These are phyloP conservation scores for Cladosporium austrohemisphaericum DNA, from an alignment of 2,329 filamentous ascomycete species.

Conservation along the genomic window DNA sequence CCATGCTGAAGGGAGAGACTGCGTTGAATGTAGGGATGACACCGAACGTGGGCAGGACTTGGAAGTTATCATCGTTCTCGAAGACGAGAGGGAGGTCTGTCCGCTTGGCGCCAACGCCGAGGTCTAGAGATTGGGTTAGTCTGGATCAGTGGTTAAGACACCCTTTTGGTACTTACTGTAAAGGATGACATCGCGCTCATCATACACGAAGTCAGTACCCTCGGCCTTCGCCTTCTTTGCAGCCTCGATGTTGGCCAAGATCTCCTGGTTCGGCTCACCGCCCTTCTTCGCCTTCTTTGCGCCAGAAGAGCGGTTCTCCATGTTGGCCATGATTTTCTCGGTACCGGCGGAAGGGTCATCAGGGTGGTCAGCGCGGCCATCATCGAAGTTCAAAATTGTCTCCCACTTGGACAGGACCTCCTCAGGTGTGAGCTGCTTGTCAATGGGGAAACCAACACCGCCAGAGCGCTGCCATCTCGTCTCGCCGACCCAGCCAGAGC, in stretches of 20 bases:
- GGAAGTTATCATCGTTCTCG: slow-evolving; percentile 88
- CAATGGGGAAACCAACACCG: slow-evolving; percentile 86
- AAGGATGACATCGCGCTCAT: slow-evolving; percentile 83
- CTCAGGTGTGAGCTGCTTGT: slow-evolving; percentile 79
- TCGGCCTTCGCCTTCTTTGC: slow-evolving; percentile 68
- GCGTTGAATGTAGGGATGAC: slow-evolving; percentile 93
- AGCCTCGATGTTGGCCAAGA: slow-evolving; percentile 70
- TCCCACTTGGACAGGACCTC: slow-evolving; percentile 72
- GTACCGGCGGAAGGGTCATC: slow-evolving; percentile 72
- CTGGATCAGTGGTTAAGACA: neutral
- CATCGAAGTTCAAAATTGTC: slow-evolving; percentile 80
- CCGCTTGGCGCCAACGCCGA: slow-evolving; percentile 87
- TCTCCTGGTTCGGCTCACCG: slow-evolving; percentile 52
- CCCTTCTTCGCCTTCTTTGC: slow-evolving; percentile 40
- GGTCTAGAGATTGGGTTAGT: slow-evolving; percentile 45
- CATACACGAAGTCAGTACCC: slow-evolving; percentile 75
- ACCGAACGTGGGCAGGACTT: slow-evolving; percentile 89
- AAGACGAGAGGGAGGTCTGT: slow-evolving; percentile 84
- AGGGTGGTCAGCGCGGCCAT: slow-evolving; percentile 82
- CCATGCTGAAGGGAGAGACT: slow-evolving; percentile 71
- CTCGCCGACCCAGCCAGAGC: slow-evolving; percentile 85
- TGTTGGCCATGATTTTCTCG: slow-evolving; percentile 78
- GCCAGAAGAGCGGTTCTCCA: slow-evolving; percentile 62
- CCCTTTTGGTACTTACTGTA: slow-evolving; percentile 59
- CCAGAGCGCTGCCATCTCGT: slow-evolving; percentile 94